A percentile compares a stretch with the other conserved stretches of the same genome.
phyloP scores from a whole-genome alignment of 129 eudicot genomes.

The Saposhnikovia divaricata region DNA sequence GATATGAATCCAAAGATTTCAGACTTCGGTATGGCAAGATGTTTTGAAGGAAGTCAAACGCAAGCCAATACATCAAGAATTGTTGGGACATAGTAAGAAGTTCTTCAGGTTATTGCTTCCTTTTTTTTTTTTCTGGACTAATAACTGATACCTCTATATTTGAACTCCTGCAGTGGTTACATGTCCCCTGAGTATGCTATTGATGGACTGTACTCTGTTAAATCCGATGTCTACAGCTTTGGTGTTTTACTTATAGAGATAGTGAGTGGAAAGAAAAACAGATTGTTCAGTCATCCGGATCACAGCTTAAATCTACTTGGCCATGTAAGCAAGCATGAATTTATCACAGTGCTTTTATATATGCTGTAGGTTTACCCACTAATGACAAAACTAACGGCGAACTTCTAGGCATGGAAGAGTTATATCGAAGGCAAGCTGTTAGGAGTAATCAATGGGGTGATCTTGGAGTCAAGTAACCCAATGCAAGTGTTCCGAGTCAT shows the following conservation, averaged over 20 bases:
- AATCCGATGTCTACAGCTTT: not conserved
- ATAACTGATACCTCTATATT: not conserved
- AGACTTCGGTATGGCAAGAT: not conserved
- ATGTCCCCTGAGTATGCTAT: not conserved
- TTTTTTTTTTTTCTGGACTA: not conserved
- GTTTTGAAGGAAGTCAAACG: not conserved
- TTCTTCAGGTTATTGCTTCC: not conserved
- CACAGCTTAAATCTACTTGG: not conserved
- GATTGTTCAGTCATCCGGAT: conserved; percentile 1
- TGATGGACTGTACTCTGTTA: not conserved
- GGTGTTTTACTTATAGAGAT: not conserved
- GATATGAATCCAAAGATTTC: not conserved
- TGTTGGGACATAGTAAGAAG: not conserved
- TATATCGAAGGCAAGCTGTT: not conserved
- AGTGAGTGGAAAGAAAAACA: conserved; percentile 1
- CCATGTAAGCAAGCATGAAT: not conserved
- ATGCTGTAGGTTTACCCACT: not conserved
- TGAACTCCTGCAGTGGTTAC: not conserved
- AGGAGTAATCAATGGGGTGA: not conserved
- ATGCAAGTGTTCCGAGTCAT: not conserved
- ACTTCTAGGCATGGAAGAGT: conserved; percentile 1
- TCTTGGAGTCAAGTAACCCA: not conserved
- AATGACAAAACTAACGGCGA: not conserved
- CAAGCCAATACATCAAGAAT: not conserved
- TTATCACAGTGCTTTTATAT: not conserved